These are phyloP conservation scores for Lentithecium fluviatile DNA, from an alignment of 495 filamentous ascomycete species.

Conservation along the genomic window DNA sequence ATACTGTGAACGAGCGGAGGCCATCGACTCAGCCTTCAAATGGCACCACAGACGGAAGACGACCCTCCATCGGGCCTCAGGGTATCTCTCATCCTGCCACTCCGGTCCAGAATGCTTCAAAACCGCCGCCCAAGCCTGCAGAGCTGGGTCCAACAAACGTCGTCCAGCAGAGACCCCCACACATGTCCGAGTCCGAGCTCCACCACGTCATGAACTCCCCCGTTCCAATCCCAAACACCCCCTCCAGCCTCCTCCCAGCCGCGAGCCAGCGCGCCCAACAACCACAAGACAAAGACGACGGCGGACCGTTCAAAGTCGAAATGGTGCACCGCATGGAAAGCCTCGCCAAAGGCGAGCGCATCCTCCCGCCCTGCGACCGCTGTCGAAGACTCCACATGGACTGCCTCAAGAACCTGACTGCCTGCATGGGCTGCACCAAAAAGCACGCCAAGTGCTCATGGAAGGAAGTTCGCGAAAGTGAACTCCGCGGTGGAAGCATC, in stretches of 20 bases:
- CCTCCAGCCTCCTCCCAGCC: slow-evolving; percentile 46
- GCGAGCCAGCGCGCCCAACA: slow-evolving; percentile 42
- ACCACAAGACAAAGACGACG: slow-evolving; percentile 56
- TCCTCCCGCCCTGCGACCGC: slow-evolving; percentile 77
- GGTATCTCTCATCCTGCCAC: slow-evolving; percentile 15
- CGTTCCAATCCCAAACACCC: slow-evolving; percentile 33
- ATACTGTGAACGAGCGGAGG: slow-evolving; percentile 54
- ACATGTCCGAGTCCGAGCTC: slow-evolving; percentile 21
- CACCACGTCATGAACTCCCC: slow-evolving; percentile 30
- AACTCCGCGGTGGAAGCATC: slow-evolving; percentile 46
- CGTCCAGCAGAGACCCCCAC: not conserved
- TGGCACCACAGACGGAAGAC: slow-evolving; percentile 11
- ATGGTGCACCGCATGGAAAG: slow-evolving; percentile 76
- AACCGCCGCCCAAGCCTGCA: slow-evolving; percentile 9
- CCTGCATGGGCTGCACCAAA: slow-evolving; percentile 82
- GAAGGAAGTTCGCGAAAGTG: slow-evolving; percentile 71
- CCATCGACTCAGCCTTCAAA: slow-evolving; percentile 20
- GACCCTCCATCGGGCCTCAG: slow-evolving; percentile 11
- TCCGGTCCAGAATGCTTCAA: not conserved
- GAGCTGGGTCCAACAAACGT: slow-evolving; percentile 3
- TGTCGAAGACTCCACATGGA: slow-evolving; percentile 77
- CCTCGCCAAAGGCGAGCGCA: slow-evolving; percentile 65
- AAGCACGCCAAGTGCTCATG: slow-evolving; percentile 85
- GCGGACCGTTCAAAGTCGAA: slow-evolving; percentile 60
- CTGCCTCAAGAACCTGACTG: slow-evolving; percentile 80